Evolutionary conservation across 768 basidiomycete genomes (phyloP).

Genomic region (Trametes punicea): DNA sequence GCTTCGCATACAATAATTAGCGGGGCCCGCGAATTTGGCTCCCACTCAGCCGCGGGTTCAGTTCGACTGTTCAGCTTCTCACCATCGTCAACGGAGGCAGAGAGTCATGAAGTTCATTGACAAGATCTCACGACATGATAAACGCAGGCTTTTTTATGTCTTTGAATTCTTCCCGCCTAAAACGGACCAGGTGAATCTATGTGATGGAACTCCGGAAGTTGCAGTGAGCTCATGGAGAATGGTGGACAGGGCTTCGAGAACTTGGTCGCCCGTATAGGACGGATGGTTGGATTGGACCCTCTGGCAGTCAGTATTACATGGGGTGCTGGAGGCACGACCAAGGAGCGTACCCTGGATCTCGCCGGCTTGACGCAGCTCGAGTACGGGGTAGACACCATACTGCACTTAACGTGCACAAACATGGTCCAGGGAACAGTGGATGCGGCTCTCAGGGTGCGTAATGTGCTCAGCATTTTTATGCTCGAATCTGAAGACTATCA

Average conservation of each 20-base stretch:
- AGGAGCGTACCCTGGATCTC: slow-evolving; percentile 82
- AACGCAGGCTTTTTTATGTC: slow-evolving; percentile 73
- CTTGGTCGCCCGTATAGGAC: slow-evolving; percentile 79
- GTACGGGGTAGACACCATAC: slow-evolving; percentile 78
- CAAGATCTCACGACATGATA: slow-evolving; percentile 50
- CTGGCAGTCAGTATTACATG: slow-evolving; percentile 92
- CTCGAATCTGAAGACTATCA: neutral
- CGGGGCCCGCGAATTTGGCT: slow-evolving; percentile 15
- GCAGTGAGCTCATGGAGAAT: slow-evolving; percentile 1
- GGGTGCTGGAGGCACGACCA: slow-evolving; percentile 95
- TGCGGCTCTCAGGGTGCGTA: slow-evolving; percentile 71
- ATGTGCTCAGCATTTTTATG: neutral
- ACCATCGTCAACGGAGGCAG: neutral
- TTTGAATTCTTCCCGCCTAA: slow-evolving; percentile 98
- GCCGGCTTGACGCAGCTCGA: slow-evolving; percentile 72
- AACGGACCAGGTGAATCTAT: slow-evolving; percentile 69
- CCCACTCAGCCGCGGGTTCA: slow-evolving; percentile 1
- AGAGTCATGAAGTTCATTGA: slow-evolving; percentile 67
- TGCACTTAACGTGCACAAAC: slow-evolving; percentile 97
- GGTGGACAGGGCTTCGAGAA: slow-evolving; percentile 80
- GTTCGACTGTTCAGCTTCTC: neutral
- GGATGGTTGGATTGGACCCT: slow-evolving; percentile 73
- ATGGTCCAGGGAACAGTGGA: slow-evolving; percentile 90
- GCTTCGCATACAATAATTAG: neutral
- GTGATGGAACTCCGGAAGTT: slow-evolving; percentile 3